Base-by-base conservation (phyloP, 768 basidiomycete species). In the Termitomyces sp. region DNA sequence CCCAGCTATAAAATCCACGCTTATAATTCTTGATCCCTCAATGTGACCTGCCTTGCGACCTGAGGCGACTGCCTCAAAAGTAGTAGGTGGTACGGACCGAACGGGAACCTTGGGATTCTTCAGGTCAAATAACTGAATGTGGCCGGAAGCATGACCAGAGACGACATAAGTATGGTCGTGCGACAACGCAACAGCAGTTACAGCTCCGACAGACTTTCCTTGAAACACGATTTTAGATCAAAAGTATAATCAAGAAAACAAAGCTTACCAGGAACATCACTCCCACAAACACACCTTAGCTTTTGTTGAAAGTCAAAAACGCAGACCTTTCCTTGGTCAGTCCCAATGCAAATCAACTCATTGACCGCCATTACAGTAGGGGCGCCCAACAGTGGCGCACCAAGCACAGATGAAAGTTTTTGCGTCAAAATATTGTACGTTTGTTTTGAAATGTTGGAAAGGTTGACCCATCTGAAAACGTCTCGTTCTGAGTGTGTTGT, bases 131-230 rank as follows among this genome's bases (percentile, higher is more conserved):
- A 99, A 79, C 66, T 91, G 88, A 49, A 99, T 85, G 64, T 93
- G 80, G 3, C 96, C 97, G 2, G 81, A 81, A 5, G 83, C 77
- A 72, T 98, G 93, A 0, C 97, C 97, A 2, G 88, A 88, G 0
- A 89, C 96, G 51, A 98, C 78, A 70, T 87, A 97, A 1, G 95
- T 98, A 65, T 94, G 93, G 69, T 99, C 97, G 66, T 92, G 86
- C 9, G 95, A 97, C 49, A 99, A 76, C 0, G 93, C 88, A 14
- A 99, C 72, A 1, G 95, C 90, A n/a, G 91, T 95, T 8, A 94
- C 90, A 14, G 91, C 72, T 20, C 93, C 93, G 10, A 87, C 73
- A 3, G 74, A 72, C 65, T 77, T 85, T 44, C 78, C 89, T 90
- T 72, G 52, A 60, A 41, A 47, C 26, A 35, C 41, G 60, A 59